Evolutionary conservation across 108 stramenopile species (phyloP).

Genomic region (Parmales sp.): DNA sequence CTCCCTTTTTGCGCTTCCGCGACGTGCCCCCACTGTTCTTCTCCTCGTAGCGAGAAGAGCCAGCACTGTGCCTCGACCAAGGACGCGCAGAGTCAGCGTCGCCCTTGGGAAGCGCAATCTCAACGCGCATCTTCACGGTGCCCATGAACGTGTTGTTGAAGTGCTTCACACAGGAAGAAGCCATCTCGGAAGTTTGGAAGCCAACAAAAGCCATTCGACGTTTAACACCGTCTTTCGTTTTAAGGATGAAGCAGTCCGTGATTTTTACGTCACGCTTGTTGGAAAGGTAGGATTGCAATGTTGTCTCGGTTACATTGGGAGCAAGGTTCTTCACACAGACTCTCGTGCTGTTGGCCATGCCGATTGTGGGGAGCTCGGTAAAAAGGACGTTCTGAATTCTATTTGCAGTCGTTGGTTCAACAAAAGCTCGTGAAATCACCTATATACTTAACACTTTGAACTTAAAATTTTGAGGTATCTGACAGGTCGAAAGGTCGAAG

Average conservation of each 20-base stretch:
- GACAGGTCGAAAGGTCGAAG: too few relatives aligned
- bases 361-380: too few relatives aligned
- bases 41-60: too few relatives aligned
- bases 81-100: too few relatives aligned
- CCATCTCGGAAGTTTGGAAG: slow-evolving; percentile 37
- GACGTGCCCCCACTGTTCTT: neutral
- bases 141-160: neutral
- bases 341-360: too few relatives aligned
- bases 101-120: too few relatives aligned
- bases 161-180: neutral
- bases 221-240: slow-evolving; percentile 45
- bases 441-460: too few relatives aligned
- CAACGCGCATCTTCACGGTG: neutral
- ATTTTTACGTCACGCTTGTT: slow-evolving; percentile 28
- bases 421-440: too few relatives aligned
- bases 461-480: too few relatives aligned
- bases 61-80: too few relatives aligned
- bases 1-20: neutral
- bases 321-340: slow-evolving; percentile 75
- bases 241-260: slow-evolving; percentile 62
- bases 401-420: too few relatives aligned
- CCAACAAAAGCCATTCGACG: slow-evolving; percentile 72
- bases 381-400: too few relatives aligned
- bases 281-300: slow-evolving; percentile 41
- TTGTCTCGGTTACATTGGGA: slow-evolving; percentile 45